Evolutionary conservation across 148 eudicot genomes (phyloP).

Genomic region (Amaranthus cruentus): DNA sequence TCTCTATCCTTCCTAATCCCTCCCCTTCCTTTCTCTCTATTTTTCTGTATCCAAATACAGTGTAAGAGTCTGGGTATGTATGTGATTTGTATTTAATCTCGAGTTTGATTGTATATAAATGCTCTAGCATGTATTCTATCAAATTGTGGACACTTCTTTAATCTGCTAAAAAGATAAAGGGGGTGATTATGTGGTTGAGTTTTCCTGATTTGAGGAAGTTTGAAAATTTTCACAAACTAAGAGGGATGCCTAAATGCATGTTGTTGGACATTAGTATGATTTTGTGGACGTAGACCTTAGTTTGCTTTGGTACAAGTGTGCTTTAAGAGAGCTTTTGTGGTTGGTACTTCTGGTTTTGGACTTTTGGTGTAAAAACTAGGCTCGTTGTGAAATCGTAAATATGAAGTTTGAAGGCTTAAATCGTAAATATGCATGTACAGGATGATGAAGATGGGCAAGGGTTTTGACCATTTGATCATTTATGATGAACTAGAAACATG

Average conservation of each 20-base stretch:
- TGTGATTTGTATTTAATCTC: no score
- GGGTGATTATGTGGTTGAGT: neutral
- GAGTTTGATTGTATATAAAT: neutral
- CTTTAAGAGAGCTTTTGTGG: neutral
- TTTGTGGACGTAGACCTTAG: conserved; percentile 1
- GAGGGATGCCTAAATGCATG: neutral
- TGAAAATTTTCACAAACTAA: neutral
- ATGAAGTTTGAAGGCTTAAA: neutral
- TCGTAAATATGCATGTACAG: neutral
- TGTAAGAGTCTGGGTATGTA: no score
- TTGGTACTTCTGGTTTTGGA: neutral
- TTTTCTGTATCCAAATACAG: no score
- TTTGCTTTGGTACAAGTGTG: neutral
- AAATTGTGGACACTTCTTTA: neutral
- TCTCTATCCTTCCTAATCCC: no score
- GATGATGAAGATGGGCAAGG: neutral
- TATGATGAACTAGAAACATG: neutral
- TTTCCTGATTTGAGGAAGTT: neutral
- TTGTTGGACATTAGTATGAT: neutral
- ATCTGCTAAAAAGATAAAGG: neutral
- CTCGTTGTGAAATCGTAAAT: neutral
- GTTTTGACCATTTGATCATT: neutral
- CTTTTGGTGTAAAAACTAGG: neutral
- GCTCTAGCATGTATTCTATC: neutral
- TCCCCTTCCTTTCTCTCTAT: no score